These are phyloP conservation scores for Achaetomium macrosporum DNA, from an alignment of 2,329 filamentous ascomycete genomes.

Conservation along the genomic window DNA sequence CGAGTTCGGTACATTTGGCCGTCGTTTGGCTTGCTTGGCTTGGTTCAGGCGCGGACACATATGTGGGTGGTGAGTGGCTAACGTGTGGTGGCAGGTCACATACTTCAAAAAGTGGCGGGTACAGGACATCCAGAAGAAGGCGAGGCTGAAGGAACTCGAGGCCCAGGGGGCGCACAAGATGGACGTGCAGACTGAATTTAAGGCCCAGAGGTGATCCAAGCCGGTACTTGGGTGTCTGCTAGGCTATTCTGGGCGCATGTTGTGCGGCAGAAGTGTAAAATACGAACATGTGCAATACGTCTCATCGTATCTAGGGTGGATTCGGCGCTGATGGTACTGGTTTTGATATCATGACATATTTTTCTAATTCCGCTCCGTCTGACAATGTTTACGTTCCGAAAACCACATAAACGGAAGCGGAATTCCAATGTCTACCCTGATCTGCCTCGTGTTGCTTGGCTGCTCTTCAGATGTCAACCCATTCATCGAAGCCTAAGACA, in stretches of 20 bases:
- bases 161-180: constrained; percentile 65
- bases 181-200: constrained; percentile 30
- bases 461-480: no score
- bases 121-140: constrained; percentile 81
- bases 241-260: neutral
- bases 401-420: no score
- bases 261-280: neutral
- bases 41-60: no score
- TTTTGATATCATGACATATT: no score
- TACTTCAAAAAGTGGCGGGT: constrained; percentile 98
- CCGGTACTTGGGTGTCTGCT: neutral
- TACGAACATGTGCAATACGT: neutral
- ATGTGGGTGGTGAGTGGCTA: neutral
- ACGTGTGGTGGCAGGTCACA: constrained; percentile 57
- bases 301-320: neutral
- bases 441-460: no score
- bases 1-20: no score
- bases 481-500: no score
- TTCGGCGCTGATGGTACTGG: no score
- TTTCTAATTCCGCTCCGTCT: no score
- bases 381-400: no score
- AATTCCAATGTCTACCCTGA: no score
- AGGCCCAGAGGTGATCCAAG: constrained; percentile 13
- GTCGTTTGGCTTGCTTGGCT: no score
- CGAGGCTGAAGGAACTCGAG: constrained; percentile 68